A percentile compares a stretch with the other conserved stretches of the same genome.
phyloP scores from a whole-genome alignment of 2,329 filamentous ascomycete species.

The Penicillium sp. region DNA sequence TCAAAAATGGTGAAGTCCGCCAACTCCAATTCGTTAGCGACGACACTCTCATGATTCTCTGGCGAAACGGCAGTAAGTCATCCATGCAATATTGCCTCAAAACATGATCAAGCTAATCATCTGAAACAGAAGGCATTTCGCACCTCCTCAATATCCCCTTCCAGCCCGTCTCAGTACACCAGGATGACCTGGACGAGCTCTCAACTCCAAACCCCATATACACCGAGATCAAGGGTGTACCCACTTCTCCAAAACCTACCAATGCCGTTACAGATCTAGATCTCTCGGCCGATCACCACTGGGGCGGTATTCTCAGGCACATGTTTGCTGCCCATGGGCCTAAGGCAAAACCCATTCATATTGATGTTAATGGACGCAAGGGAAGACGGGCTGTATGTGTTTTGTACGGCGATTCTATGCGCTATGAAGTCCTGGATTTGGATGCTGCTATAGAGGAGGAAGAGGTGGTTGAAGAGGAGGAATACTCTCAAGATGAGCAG shows the following conservation, averaged over 20 bases:
- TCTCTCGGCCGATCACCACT: conserved; percentile 16
- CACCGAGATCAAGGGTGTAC: conserved; percentile 13
- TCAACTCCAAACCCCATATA: conserved; percentile 20
- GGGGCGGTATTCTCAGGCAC: conserved; percentile 43
- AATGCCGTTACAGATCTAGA: conserved; percentile 19
- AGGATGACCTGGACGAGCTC: conserved; percentile 9
- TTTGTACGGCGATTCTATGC: conserved; percentile 54
- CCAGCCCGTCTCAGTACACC: conserved; percentile 15
- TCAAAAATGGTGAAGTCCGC: conserved; percentile 42
- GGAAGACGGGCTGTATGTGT: conserved; percentile 56
- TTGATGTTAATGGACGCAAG: conserved; percentile 59
- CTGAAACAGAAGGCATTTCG: conserved; percentile 23
- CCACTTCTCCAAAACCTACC: conserved; percentile 14
- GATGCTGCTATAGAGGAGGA: conserved; percentile 44
- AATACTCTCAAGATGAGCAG: conserved; percentile 24
- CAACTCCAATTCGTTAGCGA: conserved; percentile 71
- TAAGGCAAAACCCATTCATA: conserved; percentile 49
- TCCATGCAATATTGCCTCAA: not conserved
- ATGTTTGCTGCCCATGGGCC: conserved; percentile 46
- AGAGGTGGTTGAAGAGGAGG: conserved; percentile 32
- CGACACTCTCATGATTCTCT: conserved; percentile 61
- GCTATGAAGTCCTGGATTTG: conserved; percentile 60
- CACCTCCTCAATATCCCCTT: conserved; percentile 40
- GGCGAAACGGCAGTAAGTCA: conserved; percentile 38
- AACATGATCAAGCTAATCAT: not conserved